Evolutionary conservation across 768 basidiomycete species (phyloP).

Genomic region (Cytidiella melzeri): DNA sequence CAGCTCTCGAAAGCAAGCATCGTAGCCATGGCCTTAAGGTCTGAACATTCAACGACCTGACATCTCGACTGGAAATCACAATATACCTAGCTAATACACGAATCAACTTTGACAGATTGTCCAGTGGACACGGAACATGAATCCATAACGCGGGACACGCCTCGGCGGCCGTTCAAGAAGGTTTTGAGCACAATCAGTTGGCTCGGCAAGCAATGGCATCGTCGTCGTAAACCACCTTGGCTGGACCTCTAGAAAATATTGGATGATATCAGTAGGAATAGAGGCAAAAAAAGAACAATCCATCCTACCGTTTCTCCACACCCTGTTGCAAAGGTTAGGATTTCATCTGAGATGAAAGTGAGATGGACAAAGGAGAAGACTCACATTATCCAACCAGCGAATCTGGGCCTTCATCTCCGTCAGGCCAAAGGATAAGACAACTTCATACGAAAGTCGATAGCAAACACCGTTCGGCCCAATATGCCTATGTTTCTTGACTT

Average conservation of each 20-base stretch:
- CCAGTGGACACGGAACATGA: too few relatives aligned
- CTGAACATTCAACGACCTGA: too few relatives aligned
- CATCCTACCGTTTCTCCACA: constrained; percentile 1
- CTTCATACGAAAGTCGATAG: constrained; percentile 29
- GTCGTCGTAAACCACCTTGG: constrained; percentile 12
- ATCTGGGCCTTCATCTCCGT: constrained; percentile 43
- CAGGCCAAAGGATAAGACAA: constrained; percentile 38
- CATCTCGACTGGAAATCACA: too few relatives aligned
- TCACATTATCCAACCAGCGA: constrained; percentile 34
- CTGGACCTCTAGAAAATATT: constrained; percentile 5
- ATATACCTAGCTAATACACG: too few relatives aligned
- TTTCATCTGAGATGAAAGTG: not conserved
- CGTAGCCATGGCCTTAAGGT: too few relatives aligned
- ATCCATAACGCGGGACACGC: too few relatives aligned
- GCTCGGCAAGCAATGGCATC: not conserved
- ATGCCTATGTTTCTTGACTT: constrained; percentile 8
- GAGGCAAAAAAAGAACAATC: not conserved
- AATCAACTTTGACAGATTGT: too few relatives aligned
- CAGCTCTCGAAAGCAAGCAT: too few relatives aligned
- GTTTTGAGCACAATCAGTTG: not conserved
- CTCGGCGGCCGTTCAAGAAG: too few relatives aligned
- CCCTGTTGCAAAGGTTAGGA: not conserved
- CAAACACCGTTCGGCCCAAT: constrained; percentile 14
- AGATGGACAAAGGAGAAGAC: not conserved
- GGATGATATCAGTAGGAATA: not conserved